A percentile compares a stretch with the other conserved stretches of the same genome.
Evolutionary conservation across 2,329 filamentous ascomycete genomes (phyloP).

Genomic region (Diaporthe sp.): DNA sequence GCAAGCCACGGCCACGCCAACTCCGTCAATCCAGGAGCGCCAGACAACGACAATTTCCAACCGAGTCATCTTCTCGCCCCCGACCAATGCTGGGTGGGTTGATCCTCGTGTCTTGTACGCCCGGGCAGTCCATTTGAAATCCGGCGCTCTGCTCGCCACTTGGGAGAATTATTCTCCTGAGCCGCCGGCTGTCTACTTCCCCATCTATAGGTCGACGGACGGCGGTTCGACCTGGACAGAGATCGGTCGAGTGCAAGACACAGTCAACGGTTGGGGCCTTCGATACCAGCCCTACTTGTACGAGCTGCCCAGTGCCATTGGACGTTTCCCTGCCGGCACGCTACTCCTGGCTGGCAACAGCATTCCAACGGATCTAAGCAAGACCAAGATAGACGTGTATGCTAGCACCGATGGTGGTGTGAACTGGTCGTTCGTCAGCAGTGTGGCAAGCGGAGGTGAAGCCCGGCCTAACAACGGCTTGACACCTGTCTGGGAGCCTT

Average conservation of each 20-base stretch:
- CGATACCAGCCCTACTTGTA: constrained; percentile 80
- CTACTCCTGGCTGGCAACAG: constrained; percentile 75
- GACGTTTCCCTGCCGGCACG: constrained; percentile 73
- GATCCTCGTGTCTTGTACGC: constrained; percentile 60
- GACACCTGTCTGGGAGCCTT: constrained; percentile 82
- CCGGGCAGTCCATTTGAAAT: constrained; percentile 58
- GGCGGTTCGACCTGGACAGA: constrained; percentile 73
- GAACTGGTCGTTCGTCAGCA: constrained; percentile 77
- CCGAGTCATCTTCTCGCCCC: constrained; percentile 15
- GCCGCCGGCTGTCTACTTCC: constrained; percentile 68
- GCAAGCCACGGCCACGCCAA: constrained; percentile 21
- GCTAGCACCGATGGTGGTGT: constrained; percentile 72
- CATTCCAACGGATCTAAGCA: constrained; percentile 68
- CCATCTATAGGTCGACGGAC: constrained; percentile 66
- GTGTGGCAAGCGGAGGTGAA: constrained; percentile 73
- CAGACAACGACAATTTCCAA: constrained; percentile 14
- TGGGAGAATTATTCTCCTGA: constrained; percentile 71
- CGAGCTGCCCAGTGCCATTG: constrained; percentile 70
- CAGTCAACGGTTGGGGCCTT: constrained; percentile 74
- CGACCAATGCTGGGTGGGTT: constrained; percentile 22
- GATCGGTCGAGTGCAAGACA: constrained; percentile 73
- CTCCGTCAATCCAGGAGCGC: constrained; percentile 9
- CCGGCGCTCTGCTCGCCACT: constrained; percentile 63
- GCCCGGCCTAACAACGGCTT: constrained; percentile 74
- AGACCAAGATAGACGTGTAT: constrained; percentile 79